Conservation (phyloP, 768 basidiomycete genomes). For the Trametopsis cervina region DNA sequence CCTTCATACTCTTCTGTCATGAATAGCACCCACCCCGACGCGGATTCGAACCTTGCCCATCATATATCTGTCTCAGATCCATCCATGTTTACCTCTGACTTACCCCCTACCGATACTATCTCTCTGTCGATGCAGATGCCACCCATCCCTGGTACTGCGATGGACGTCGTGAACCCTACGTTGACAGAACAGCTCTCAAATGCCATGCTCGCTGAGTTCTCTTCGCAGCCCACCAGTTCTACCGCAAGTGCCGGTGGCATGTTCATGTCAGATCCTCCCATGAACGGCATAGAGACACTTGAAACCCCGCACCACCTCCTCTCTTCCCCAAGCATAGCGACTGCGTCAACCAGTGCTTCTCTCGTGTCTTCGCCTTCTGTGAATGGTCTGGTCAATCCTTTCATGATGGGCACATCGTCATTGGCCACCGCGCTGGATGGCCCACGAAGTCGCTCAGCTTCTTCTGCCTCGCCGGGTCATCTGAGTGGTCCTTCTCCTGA, state of each 20-base stretch:
- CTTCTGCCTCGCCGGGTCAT: slow-evolving; percentile 25
- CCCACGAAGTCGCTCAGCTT: slow-evolving; percentile 26
- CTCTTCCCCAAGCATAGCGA: slow-evolving; percentile 27
- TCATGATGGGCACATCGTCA: slow-evolving; percentile 24
- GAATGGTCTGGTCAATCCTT: slow-evolving; percentile 25
- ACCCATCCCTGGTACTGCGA: slow-evolving; percentile 13
- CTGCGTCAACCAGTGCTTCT: slow-evolving; percentile 26
- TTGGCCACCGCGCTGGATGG: slow-evolving; percentile 29
- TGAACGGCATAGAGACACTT: slow-evolving; percentile 24
- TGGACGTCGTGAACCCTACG: slow-evolving; percentile 19
- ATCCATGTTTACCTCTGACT: slow-evolving; percentile 18
- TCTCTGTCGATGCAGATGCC: slow-evolving; percentile 18
- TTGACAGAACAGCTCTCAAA: slow-evolving; percentile 21
- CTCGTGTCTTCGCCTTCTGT: slow-evolving; percentile 28
- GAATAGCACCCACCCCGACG: slow-evolving; percentile 17
- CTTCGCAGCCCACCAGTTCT: slow-evolving; percentile 11
- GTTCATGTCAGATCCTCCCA: slow-evolving; percentile 31
- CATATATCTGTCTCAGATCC: slow-evolving; percentile 16
- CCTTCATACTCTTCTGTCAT: slow-evolving; percentile 16
- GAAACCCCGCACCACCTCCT: slow-evolving; percentile 22
- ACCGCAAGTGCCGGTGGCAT: slow-evolving; percentile 12
- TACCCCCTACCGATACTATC: slow-evolving; percentile 17
- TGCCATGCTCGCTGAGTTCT: slow-evolving; percentile 39
- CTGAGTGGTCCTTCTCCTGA: slow-evolving; percentile 20
- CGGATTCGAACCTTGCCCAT: slow-evolving; percentile 6